These are phyloP conservation scores for Rachicladosporium sp. DNA, from an alignment of 2,329 filamentous ascomycete genomes.

Conservation along the genomic window DNA sequence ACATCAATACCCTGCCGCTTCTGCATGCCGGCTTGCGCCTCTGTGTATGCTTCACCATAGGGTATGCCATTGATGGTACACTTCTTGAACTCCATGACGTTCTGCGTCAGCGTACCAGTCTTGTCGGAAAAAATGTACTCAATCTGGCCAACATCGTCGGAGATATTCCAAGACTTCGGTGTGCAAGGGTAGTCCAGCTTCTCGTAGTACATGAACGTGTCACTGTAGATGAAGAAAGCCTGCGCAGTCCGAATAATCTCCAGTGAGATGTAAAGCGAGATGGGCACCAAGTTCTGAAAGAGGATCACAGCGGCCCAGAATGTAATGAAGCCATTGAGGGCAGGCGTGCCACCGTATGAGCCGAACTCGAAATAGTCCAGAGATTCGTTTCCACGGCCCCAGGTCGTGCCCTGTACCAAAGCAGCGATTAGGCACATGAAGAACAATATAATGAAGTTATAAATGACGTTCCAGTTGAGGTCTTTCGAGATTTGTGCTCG, in stretches of 20 bases:
- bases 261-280: slow-evolving; percentile 92
- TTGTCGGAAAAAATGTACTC: slow-evolving; percentile 99
- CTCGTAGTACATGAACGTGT: slow-evolving; percentile 94
- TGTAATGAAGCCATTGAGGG: slow-evolving; percentile 82
- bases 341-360: slow-evolving; percentile 53
- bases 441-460: slow-evolving; percentile 86
- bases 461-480: slow-evolving; percentile 93
- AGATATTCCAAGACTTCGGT: slow-evolving; percentile 98
- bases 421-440: slow-evolving; percentile 78
- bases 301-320: slow-evolving; percentile 93
- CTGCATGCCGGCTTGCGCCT: slow-evolving; percentile 93
- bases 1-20: slow-evolving; percentile 79
- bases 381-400: slow-evolving; percentile 63
- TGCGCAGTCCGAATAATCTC: slow-evolving; percentile 91
- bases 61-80: slow-evolving; percentile 90
- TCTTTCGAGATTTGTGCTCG: slow-evolving; percentile 81
- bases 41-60: slow-evolving; percentile 95
- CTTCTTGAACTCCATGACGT: slow-evolving; percentile 99
- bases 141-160: slow-evolving; percentile 92
- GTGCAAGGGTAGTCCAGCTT: slow-evolving; percentile 87
- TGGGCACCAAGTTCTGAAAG: slow-evolving; percentile 97
- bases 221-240: slow-evolving; percentile 94
- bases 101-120: slow-evolving; percentile 79
- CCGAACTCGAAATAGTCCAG: slow-evolving; percentile 74
- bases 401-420: slow-evolving; percentile 73